These are phyloP conservation scores for Spongospora subterranea DNA, from an alignment of 208 protist species.

Conservation along the genomic window DNA sequence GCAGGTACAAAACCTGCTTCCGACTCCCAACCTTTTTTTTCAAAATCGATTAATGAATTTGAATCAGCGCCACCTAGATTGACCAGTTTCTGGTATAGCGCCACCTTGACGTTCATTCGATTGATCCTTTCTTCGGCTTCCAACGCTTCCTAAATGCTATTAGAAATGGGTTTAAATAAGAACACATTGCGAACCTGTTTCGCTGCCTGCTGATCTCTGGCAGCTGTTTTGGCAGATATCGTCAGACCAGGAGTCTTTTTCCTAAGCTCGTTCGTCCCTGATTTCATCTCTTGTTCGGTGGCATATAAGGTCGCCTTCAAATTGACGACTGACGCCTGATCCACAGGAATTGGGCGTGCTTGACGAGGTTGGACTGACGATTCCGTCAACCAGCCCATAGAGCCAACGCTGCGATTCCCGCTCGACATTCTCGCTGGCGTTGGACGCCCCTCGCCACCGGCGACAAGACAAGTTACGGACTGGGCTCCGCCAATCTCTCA, in stretches of 20 bases:
- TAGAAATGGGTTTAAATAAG: background rate
- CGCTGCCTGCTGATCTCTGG: background rate
- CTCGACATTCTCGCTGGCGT: no score
- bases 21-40: conserved; percentile 2
- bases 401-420: background rate
- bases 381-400: conserved; percentile 43
- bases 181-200: conserved; percentile 17
- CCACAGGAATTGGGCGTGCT: background rate
- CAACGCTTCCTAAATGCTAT: background rate
- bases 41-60: conserved; percentile 22
- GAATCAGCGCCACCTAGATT: background rate
- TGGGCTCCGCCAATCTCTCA: no score
- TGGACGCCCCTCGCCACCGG: no score
- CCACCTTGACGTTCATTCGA: conserved; percentile 31
- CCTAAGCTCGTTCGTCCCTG: background rate
- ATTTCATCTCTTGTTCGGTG: conserved; percentile 43
- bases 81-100: conserved; percentile 41
- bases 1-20: conserved; percentile 32
- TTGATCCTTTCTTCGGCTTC: conserved; percentile 49
- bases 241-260: background rate
- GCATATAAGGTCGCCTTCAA: conserved; percentile 50
- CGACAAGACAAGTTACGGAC: no score
- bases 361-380: conserved; percentile 42
- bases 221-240: conserved; percentile 13
- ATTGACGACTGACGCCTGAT: conserved; percentile 44